These are phyloP conservation scores for Amanita pallidorosea DNA, from an alignment of 768 basidiomycete genomes.

Conservation along the genomic window DNA sequence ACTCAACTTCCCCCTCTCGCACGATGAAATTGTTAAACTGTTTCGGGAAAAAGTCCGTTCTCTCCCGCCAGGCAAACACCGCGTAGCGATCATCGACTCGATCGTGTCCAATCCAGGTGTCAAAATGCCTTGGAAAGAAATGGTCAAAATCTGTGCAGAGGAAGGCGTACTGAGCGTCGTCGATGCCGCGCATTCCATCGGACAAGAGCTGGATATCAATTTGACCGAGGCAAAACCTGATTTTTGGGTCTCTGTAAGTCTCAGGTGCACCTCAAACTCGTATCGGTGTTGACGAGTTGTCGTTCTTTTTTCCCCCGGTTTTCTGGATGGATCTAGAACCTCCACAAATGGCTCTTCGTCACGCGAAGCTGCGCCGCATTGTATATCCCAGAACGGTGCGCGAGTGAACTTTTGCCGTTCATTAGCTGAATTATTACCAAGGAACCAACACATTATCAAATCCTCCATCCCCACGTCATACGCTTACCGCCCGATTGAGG, in stretches of 20 bases:
- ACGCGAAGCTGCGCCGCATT: slow-evolving; percentile 60
- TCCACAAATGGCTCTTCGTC: slow-evolving; percentile 73
- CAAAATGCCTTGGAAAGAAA: slow-evolving; percentile 58
- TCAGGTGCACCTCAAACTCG: too few species aligned
- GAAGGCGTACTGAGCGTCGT: slow-evolving; percentile 54
- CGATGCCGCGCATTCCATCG: slow-evolving; percentile 73
- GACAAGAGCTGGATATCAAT: slow-evolving; percentile 56
- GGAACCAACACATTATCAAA: slow-evolving; percentile 55
- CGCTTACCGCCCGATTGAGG: slow-evolving; percentile 34
- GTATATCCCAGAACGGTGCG: slow-evolving; percentile 55
- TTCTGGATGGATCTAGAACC: slow-evolving; percentile 33
- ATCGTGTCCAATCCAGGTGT: slow-evolving; percentile 53
- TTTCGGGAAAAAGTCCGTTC: slow-evolving; percentile 28
- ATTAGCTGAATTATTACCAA: slow-evolving; percentile 13
- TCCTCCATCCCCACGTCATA: slow-evolving; percentile 49
- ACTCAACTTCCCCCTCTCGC: slow-evolving; percentile 47
- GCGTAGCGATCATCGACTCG: slow-evolving; percentile 56
- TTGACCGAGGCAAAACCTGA: slow-evolving; percentile 46
- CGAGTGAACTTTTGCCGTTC: not conserved
- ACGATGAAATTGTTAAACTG: slow-evolving; percentile 37
- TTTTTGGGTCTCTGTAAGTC: slow-evolving; percentile 67
- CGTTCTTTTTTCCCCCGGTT: too few species aligned
- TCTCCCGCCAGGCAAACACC: slow-evolving; percentile 28
- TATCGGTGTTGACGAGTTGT: too few species aligned
- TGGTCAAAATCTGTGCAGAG: slow-evolving; percentile 54